Evolutionary conservation across 1,139 yeast species (phyloP), one percentile per base, ranked within the genome.

Genomic region (Blastobotrys proliferans): DNA sequence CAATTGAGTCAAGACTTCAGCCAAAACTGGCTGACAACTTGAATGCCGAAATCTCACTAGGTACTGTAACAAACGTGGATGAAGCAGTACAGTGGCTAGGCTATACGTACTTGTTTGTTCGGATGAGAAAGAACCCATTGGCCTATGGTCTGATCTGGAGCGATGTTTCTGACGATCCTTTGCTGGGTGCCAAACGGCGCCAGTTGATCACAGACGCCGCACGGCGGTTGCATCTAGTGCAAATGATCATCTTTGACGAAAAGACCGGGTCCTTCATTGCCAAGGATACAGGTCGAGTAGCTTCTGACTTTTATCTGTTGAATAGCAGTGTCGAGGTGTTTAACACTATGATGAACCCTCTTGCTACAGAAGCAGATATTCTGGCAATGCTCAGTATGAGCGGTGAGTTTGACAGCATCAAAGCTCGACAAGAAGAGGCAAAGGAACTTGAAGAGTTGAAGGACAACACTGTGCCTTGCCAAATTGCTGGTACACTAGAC

Each of bases 71-170:
- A 0, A 90, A 84, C 57, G 79, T 92, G 6, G 95, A 86, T 35
- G 98, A 94, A 66, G 99, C 92, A 45, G 83, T 94, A 1, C 87
- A 83, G 53, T 94, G 98, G 98, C 70, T 94, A 13, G 97, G 98
- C 1, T 94, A 94, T 56, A 94, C 98, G 0, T 94, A 92, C 57
- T 73, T 94, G 76, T 83, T 79, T 68, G 97, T 92, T 1, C 72
- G 99, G 49, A 94, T 92, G 98, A 77, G 84, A 48, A 86, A 87
- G 58, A 92, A 88, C 53, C 98, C 98, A 1, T 81, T 88, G 59
- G 82, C 86, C 0, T 94, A 94, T 58, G 98, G 95, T n/a, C 77
- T 94, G 41, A 87, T 80, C 41, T 87, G 95, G 94, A 77, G 77
- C 51, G 95, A 87, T 52, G 62, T 94, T 3, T 76, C 77, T 28